phyloP scores from a whole-genome alignment of 208 protist genomes.

The Porcisia deanei region DNA sequence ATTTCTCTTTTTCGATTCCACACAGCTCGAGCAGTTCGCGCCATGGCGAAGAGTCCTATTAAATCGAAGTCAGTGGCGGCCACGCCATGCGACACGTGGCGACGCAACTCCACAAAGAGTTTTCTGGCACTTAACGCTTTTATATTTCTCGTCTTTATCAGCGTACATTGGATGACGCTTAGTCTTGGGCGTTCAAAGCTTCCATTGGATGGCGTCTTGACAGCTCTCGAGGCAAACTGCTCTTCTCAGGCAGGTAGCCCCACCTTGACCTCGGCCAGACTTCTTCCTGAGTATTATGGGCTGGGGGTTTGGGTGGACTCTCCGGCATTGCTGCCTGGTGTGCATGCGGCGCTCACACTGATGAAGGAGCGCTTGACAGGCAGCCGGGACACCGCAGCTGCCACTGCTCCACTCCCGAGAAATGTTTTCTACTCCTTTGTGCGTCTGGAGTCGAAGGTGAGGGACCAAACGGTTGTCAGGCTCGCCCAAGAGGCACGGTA shows the following conservation, averaged over 20 bases:
- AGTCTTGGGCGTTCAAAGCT: slow-evolving; percentile 45
- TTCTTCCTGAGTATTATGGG: slow-evolving; percentile 47
- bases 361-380: slow-evolving; percentile 45
- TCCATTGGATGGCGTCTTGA: slow-evolving; percentile 40
- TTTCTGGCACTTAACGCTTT: slow-evolving; percentile 21
- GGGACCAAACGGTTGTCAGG: slow-evolving; percentile 11
- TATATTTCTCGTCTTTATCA: slow-evolving; percentile 30
- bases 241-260: neutral
- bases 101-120: slow-evolving; percentile 23
- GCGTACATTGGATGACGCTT: slow-evolving; percentile 54
- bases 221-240: slow-evolving; percentile 30
- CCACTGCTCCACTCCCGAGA: slow-evolving; percentile 14
- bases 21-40: no score
- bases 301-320: slow-evolving; percentile 72
- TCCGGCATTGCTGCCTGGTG: slow-evolving; percentile 36
- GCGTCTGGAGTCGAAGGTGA: slow-evolving; percentile 24
- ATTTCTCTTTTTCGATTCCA: neutral
- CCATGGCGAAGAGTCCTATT: neutral
- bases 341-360: slow-evolving; percentile 47
- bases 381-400: neutral
- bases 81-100: slow-evolving; percentile 12
- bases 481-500: slow-evolving; percentile 1
- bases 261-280: neutral
- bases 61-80: neutral
- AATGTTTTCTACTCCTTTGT: slow-evolving; percentile 39